These are phyloP conservation scores for Starmera caribaea DNA, from an alignment of 805 yeast genomes.

Conservation along the genomic window DNA sequence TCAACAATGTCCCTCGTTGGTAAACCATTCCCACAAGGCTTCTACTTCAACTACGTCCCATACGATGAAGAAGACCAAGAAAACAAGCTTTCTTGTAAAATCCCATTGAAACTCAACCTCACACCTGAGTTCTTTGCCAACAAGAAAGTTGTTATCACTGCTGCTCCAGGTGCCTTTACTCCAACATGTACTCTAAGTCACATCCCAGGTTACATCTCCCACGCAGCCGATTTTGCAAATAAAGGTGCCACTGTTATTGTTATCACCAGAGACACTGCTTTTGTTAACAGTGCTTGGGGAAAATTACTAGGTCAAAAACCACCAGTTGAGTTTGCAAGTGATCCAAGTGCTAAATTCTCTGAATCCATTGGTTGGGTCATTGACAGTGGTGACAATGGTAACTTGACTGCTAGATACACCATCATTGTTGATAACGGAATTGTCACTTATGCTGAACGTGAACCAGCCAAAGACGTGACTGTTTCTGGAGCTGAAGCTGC, in stretches of 20 bases:
- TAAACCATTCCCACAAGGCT: conserved; percentile 19
- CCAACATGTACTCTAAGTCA: conserved; percentile 71
- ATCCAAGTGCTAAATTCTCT: conserved; percentile 54
- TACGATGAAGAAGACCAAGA: conserved; percentile 17
- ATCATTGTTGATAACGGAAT: conserved; percentile 52
- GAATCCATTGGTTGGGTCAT: conserved; percentile 46
- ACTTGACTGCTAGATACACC: conserved; percentile 65
- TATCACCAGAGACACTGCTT: conserved; percentile 61
- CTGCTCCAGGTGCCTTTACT: conserved; percentile 84
- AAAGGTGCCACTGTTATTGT: conserved; percentile 53
- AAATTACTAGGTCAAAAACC: conserved; percentile 24
- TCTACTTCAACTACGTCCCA: conserved; percentile 20
- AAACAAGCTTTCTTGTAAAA: conserved; percentile 15
- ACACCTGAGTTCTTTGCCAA: conserved; percentile 17
- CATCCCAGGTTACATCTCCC: conserved; percentile 54
- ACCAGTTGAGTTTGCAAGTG: conserved; percentile 46
- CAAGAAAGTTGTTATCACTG: conserved; percentile 47
- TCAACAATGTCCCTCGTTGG: conserved; percentile 12
- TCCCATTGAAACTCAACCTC: conserved; percentile 16
- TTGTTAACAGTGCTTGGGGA: conserved; percentile 65
- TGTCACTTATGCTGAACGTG: conserved; percentile 36
- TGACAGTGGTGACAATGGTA: conserved; percentile 45
- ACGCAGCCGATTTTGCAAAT: conserved; percentile 38
- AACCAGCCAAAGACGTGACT: conserved; percentile 16
- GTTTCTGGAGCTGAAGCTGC: conserved; percentile 21